Evolutionary conservation across 2,329 filamentous ascomycete species (phyloP).

Genomic region (Exophiala mesophila): DNA sequence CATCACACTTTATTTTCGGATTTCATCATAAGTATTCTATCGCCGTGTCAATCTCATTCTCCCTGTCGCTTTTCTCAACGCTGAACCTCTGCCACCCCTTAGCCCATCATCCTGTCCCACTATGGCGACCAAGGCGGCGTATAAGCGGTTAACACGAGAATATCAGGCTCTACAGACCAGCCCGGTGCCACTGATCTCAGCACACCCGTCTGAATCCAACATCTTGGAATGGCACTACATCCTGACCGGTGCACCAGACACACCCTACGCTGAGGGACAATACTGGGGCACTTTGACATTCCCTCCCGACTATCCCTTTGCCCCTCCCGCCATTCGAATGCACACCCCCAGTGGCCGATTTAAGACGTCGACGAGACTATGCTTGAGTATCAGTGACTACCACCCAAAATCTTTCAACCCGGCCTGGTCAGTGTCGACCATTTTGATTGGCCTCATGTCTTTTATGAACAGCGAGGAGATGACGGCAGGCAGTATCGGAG

Average conservation of each 20-base stretch:
- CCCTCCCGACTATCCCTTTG: conserved; percentile 93
- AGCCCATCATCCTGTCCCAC: conserved; percentile 12
- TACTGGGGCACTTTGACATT: conserved; percentile 98
- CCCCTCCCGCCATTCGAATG: conserved; percentile 96
- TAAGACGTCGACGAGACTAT: conserved; percentile 84
- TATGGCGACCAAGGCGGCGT: conserved; percentile 69
- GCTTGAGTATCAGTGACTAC: conserved; percentile 94
- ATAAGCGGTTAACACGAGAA: conserved; percentile 64
- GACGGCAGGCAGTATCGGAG: conserved; percentile 86
- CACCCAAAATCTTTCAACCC: conserved; percentile 98
- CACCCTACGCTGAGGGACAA: conserved; percentile 88
- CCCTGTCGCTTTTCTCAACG: no score
- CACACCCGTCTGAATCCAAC: conserved; percentile 84
- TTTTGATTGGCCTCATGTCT: conserved; percentile 84
- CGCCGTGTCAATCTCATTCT: no score
- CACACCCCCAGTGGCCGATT: conserved; percentile 96
- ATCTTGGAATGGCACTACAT: conserved; percentile 63
- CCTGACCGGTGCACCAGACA: conserved; percentile 82
- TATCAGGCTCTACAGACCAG: conserved; percentile 64
- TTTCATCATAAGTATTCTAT: no score
- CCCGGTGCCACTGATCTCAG: conserved; percentile 81
- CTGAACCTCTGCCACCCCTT: no score
- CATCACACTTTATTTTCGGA: no score
- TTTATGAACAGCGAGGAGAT: conserved; percentile 99
- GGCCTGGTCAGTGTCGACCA: conserved; percentile 96